Conservation (phyloP, 805 yeast species). For the Hanseniaspora thailandica region DNA sequence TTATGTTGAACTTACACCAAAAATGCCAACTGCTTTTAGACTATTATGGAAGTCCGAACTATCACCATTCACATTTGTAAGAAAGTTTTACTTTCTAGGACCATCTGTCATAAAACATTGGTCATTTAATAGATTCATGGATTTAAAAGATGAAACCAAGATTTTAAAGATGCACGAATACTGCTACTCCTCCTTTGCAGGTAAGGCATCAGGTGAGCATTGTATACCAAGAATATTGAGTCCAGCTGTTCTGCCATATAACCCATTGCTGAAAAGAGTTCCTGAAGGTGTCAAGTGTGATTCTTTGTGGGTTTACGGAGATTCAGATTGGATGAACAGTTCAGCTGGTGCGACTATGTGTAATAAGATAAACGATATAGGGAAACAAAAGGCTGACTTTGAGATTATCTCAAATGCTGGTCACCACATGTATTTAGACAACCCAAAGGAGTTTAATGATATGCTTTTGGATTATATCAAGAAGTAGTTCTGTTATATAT, state of each 20-base stretch:
- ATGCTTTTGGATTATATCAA: slow-evolving; percentile 28
- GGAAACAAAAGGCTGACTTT: slow-evolving; percentile 20
- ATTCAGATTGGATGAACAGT: slow-evolving; percentile 59
- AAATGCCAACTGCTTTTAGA: slow-evolving; percentile 29
- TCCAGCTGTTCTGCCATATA: slow-evolving; percentile 45
- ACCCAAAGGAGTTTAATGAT: slow-evolving; percentile 38
- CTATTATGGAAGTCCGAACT: slow-evolving; percentile 42
- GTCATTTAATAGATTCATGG: slow-evolving; percentile 41
- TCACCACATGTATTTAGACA: slow-evolving; percentile 59
- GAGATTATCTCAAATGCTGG: slow-evolving; percentile 41
- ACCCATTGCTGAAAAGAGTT: slow-evolving; percentile 46
- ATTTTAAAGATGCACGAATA: slow-evolving; percentile 41
- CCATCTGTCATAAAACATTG: slow-evolving; percentile 42
- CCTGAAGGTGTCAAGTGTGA: slow-evolving; percentile 28
- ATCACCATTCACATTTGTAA: slow-evolving; percentile 44
- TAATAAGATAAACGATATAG: slow-evolving; percentile 23
- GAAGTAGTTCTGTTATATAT: neutral
- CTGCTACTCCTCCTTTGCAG: slow-evolving; percentile 40
- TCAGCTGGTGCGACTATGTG: slow-evolving; percentile 43
- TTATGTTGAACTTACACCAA: slow-evolving; percentile 29
- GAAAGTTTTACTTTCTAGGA: slow-evolving; percentile 43
- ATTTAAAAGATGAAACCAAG: slow-evolving; percentile 24
- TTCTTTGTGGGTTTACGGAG: slow-evolving; percentile 51
- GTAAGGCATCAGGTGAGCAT: slow-evolving; percentile 52
- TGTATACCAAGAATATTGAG: slow-evolving; percentile 50